Base-by-base conservation (phyloP, 2,329 filamentous ascomycete species). In the Penicillium sp. region DNA sequence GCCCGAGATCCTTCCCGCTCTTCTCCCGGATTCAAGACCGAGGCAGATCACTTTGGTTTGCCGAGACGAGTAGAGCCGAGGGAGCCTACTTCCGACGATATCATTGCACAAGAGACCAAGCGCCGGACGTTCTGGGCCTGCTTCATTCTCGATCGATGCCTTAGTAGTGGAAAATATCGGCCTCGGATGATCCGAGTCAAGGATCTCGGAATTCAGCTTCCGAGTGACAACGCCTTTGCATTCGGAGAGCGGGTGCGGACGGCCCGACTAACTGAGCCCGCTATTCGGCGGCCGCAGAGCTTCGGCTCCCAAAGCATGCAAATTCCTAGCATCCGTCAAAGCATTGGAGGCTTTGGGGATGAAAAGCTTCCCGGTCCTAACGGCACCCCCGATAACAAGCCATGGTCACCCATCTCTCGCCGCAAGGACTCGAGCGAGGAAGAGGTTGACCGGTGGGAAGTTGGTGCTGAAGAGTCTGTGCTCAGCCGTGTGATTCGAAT, bases 61-160 rank as follows among this genome's bases (percentile, higher is more conserved):
- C 44, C 66, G 13, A 65, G 69, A 11, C 69, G 72, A 1, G 54
- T 58, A 9, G 72, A 72, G n/a, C 61, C 62, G n/a, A 71, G 67
- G 39, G 73, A 75, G 24, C 70, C 68, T 51, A 74, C 60, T 4
- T 71, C 65, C 3, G 79, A 84, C 52, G 75, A 75, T 34, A 78
- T 83, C 45, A 81, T 84, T 45, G 69, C 77, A 14, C 79, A 80
- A 55, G 83, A 85, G 63, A 80, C 80, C 3, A 75, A 77, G 55
- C 77, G 82, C 14, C 77, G 82, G 5, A 83, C 81, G 0, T 83
- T 84, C 58, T 84, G 82, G 82, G 81, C 80, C 48, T 84, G 81
- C 59, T 84, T 82, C 62, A 79, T 83, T 47, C 71, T 84, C 63
- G 82, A 84, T 66, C 76, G 81, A 3, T 83, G 81, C 56, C 60